Percentiles rank a stretch among this genome's conserved stretches.
Conservation (phyloP, 805 yeast genomes). For the Yarrowia hollandica region DNA sequence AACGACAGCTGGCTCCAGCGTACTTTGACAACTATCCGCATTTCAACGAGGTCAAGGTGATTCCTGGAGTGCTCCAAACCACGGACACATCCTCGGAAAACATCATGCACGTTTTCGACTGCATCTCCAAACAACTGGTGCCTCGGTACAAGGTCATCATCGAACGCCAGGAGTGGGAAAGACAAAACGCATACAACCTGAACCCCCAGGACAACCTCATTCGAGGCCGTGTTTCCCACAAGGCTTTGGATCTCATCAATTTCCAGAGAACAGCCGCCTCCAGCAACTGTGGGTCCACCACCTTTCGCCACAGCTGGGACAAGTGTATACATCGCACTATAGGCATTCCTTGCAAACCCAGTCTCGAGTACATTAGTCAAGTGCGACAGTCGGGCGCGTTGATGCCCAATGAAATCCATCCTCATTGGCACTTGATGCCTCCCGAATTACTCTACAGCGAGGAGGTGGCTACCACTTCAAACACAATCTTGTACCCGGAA, state of each 20-base stretch:
- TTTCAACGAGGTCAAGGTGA: background rate
- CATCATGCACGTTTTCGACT: background rate
- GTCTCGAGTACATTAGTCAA: no score
- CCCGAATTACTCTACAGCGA: background rate
- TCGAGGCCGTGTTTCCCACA: no score
- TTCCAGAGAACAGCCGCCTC: background rate
- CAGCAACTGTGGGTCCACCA: no score
- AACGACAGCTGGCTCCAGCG: background rate
- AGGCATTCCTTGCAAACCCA: background rate
- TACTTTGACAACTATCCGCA: background rate
- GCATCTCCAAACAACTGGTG: no score
- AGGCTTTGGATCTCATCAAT: background rate
- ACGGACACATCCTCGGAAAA: background rate
- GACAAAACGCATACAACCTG: no score
- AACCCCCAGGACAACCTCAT: no score
- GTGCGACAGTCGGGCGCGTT: no score
- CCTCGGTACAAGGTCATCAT: no score
- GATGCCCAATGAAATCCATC: background rate
- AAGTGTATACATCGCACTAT: no score
- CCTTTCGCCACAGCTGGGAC: no score
- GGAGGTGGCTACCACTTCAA: background rate
- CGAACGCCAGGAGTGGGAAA: no score
- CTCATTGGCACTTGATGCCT: constrained; percentile 3
- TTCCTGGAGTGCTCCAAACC: background rate
- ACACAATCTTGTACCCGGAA: background rate